Conservation (phyloP, 345 rosid genomes). For the Combretum micranthum region DNA sequence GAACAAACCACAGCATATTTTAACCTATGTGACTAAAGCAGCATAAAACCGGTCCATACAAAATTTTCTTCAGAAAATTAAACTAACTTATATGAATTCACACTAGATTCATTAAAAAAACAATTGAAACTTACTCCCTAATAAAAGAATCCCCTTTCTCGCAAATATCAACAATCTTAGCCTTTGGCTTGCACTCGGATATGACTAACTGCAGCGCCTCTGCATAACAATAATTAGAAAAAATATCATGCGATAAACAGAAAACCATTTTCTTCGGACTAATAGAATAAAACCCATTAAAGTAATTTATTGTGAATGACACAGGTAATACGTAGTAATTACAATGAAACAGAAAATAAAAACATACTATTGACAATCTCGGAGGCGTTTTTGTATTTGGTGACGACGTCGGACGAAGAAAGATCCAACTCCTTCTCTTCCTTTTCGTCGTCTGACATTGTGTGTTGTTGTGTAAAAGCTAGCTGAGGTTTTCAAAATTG, state of each 20-base stretch:
- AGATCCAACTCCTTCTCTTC: constrained; percentile 99
- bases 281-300: too few relatives aligned
- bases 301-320: neutral
- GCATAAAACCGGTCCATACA: too few relatives aligned
- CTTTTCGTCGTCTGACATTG: constrained; percentile 94
- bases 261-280: too few relatives aligned
- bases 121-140: constrained; percentile 53
- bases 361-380: constrained; percentile 87
- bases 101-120: neutral
- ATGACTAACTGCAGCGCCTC: constrained; percentile 88
- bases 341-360: neutral
- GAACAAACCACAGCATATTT: too few relatives aligned
- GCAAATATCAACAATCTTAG: constrained; percentile 82
- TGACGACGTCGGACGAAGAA: constrained; percentile 83
- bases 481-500: too few relatives aligned
- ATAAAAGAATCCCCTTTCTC: constrained; percentile 85
- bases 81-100: too few relatives aligned
- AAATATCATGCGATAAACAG: too few relatives aligned
- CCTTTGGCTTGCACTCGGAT: constrained; percentile 72
- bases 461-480: too few relatives aligned
- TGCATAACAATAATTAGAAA: constrained; percentile 13
- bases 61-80: too few relatives aligned
- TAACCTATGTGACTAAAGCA: too few relatives aligned
- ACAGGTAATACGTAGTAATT: neutral
- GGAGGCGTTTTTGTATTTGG: constrained; percentile 92